phyloP scores from a whole-genome alignment of 2,329 filamentous ascomycete genomes.

The Chrysoporthe austroafricana region DNA sequence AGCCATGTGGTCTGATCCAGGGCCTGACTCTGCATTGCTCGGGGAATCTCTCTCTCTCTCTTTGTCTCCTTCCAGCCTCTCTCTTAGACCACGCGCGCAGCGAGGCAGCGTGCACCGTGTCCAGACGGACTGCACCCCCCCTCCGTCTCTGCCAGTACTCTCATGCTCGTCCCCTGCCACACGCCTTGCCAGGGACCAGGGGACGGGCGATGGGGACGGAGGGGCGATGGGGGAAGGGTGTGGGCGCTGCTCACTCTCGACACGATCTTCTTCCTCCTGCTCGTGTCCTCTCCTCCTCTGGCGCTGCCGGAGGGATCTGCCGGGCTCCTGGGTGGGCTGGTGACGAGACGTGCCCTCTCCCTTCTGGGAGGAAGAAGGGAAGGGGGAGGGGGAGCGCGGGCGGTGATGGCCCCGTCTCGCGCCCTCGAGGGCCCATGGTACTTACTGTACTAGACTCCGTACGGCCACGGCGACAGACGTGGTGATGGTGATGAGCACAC shows the following conservation, averaged over 20 bases:
- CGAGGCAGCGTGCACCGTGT: constrained; percentile 6
- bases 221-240: neutral
- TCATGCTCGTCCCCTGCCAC: neutral
- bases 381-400: no score
- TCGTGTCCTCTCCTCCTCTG: neutral
- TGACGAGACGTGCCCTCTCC: neutral
- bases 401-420: no score
- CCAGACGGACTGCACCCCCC: neutral
- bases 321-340: neutral
- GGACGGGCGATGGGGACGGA: neutral
- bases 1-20: constrained; percentile 14
- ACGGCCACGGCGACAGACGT: no score
- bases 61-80: neutral
- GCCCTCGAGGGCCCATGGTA: no score
- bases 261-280: neutral
- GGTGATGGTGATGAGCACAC: neutral
- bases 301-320: neutral
- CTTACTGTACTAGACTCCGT: no score
- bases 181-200: constrained; percentile 1
- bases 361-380: no score
- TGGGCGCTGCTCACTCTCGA: neutral
- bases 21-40: neutral
- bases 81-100: neutral
- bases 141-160: neutral
- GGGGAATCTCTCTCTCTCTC: neutral